phyloP scores from a whole-genome alignment of 140 eudicot genomes.

The Senecio squalidus region DNA sequence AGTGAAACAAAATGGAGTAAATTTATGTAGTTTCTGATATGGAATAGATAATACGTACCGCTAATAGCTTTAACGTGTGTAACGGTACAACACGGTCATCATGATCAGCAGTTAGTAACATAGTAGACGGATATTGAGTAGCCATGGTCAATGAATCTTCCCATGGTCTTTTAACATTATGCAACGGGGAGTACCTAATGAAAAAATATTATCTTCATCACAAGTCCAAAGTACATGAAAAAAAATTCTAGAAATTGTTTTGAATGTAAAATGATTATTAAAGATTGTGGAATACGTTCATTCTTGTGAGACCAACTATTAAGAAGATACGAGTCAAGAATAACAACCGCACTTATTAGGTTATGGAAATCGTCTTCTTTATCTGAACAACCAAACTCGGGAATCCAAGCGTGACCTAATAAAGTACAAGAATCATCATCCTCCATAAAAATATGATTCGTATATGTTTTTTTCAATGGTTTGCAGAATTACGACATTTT shows the following conservation, averaged over 20 bases:
- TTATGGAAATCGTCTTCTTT: conserved; percentile 73
- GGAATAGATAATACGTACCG: too few relatives aligned
- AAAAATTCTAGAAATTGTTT: too few relatives aligned
- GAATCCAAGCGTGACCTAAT: conserved; percentile 98
- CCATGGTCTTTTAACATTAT: conserved; percentile 91
- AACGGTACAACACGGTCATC: conserved; percentile 96
- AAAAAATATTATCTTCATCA: not conserved
- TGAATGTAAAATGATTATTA: not conserved
- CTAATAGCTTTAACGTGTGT: conserved; percentile 77
- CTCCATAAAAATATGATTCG: too few relatives aligned
- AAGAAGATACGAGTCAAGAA: not conserved
- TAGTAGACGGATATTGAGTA: conserved; percentile 73
- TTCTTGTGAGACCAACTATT: not conserved
- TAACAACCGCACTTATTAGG: conserved; percentile 64
- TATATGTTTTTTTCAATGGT: too few relatives aligned
- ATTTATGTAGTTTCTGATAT: too few relatives aligned
- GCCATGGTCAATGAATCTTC: conserved; percentile 40
- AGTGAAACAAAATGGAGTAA: too few relatives aligned
- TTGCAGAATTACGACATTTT: not conserved
- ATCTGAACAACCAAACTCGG: conserved; percentile 89
- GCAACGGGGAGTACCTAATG: conserved; percentile 82
- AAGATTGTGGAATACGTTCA: not conserved
- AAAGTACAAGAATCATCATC: not conserved
- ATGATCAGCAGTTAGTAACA: conserved; percentile 93
- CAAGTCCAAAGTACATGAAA: not conserved